Evolutionary conservation across 306 rosid species (phyloP), one percentile per base, ranked within the genome.

Genomic region (Lupinus albus): DNA sequence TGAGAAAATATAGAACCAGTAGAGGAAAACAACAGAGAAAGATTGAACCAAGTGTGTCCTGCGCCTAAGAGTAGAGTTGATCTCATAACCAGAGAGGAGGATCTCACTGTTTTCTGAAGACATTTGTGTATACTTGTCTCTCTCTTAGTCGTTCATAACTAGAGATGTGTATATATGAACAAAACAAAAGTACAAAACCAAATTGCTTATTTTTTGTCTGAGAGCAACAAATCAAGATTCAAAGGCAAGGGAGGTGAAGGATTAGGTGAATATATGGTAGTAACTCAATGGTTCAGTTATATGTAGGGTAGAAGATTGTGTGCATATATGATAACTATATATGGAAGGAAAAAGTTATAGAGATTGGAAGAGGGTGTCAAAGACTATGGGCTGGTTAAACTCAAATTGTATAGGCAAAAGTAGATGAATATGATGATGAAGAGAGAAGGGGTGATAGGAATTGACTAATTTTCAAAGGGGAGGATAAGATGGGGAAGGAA

Each of bases 11-110:
- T 87, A 92, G 73, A 92, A 92, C 98, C 98, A 92, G 80, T 92
- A 86, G 66, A 92, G 96, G 85, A 92, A 92, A 67, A 83, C 95
- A 71, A 87, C 93, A 4, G 96, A 92, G 93, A 92, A 89, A 11
- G 95, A 89, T 81, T 87, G 96, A 41, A 89, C 93, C 50, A 92
- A 61, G 75, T 84, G 98, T 64, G 87, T 84, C 50, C 92, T 77
- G 77, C 96, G 85, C 56, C 85, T 78, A 5, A 87, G 92, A 38
- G 86, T 73, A 3, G 95, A 84, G 69, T 82, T 92, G 41, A 92
- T 85, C 81, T 74, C 84, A 65, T 64, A 81, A 54, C 85, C 89
- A 71, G 87, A 85, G 18, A 80, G 91, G 47, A 91, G 84, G 68
- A 84, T 76, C 88, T 89, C 97, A 77, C 81, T 48, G 72, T 87